Evolutionary conservation across 192 early-diverging fungal genomes (phyloP).

Genomic region (Coemansia sp.): DNA sequence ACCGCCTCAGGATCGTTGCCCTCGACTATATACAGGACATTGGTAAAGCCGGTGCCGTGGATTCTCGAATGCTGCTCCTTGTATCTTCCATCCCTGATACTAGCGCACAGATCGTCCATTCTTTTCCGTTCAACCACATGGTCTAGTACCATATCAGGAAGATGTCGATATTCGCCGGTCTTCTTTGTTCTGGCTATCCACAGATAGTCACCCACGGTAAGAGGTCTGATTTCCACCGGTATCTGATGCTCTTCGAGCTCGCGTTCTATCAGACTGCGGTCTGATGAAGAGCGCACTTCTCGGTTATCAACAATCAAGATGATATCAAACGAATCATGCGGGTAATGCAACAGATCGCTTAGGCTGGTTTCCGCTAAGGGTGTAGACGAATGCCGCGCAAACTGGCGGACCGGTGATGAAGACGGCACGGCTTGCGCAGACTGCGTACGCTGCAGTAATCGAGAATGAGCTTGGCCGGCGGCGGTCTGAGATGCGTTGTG

Average conservation of each 20-base stretch:
- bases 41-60: slow-evolving; percentile 62
- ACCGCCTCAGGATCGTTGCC: slow-evolving; percentile 68
- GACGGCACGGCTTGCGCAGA: slow-evolving; percentile 15
- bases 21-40: slow-evolving; percentile 90
- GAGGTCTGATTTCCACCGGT: slow-evolving; percentile 55
- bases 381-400: slow-evolving; percentile 38
- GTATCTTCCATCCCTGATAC: slow-evolving; percentile 92
- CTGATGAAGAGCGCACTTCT: slow-evolving; percentile 67
- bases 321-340: slow-evolving; percentile 51
- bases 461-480: background rate
- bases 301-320: slow-evolving; percentile 78
- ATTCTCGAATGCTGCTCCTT: slow-evolving; percentile 92
- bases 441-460: background rate
- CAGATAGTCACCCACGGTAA: slow-evolving; percentile 85
- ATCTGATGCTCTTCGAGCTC: slow-evolving; percentile 65
- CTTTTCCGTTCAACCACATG: slow-evolving; percentile 90
- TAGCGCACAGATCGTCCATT: slow-evolving; percentile 87
- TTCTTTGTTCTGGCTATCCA: slow-evolving; percentile 73
- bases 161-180: slow-evolving; percentile 19
- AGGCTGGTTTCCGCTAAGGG: slow-evolving; percentile 18
- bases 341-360: slow-evolving; percentile 26
- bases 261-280: slow-evolving; percentile 72
- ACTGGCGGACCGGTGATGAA: slow-evolving; percentile 12
- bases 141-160: slow-evolving; percentile 75
- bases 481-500: background rate